Percentiles rank a stretch among this genome's conserved stretches.
Evolutionary conservation across 2,329 filamentous ascomycete species (phyloP).

Genomic region (Ambrosiella beaveri): DNA sequence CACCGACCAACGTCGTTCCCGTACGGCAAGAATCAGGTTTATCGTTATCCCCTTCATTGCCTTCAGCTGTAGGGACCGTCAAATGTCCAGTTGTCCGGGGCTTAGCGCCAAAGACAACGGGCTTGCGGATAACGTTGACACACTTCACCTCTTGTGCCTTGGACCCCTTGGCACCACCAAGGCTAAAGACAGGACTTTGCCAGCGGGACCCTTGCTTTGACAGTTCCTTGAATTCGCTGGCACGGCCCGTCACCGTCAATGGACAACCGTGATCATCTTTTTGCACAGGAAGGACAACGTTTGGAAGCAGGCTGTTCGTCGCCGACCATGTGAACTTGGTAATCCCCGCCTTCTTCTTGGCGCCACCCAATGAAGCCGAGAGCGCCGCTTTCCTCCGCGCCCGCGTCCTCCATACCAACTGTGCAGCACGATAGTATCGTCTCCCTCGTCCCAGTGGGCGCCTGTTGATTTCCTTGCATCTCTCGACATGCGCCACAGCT

Average conservation of each 20-base stretch:
- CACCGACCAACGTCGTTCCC: neutral
- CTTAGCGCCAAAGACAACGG: neutral
- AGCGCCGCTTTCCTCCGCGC: neutral
- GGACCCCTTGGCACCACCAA: constrained; percentile 35
- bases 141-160: neutral
- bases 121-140: neutral
- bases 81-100: neutral
- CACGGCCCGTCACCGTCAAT: constrained; percentile 60
- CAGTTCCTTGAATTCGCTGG: constrained; percentile 80
- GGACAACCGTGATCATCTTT: constrained; percentile 24
- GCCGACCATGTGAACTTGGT: constrained; percentile 73
- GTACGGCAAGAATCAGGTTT: neutral
- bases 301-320: constrained; percentile 76
- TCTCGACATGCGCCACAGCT: constrained; percentile 52
- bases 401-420: constrained; percentile 3
- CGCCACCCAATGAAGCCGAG: constrained; percentile 29
- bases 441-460: constrained; percentile 69
- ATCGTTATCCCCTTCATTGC: neutral
- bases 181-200: constrained; percentile 85
- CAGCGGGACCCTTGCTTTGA: constrained; percentile 79
- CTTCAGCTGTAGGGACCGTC: neutral
- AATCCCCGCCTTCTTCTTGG: constrained; percentile 22
- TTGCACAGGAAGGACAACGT: constrained; percentile 54
- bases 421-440: constrained; percentile 44
- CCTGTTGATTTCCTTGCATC: constrained; percentile 42